These are phyloP conservation scores for Micromonas commoda DNA, from an alignment of 139 green algal genomes.

Conservation along the genomic window DNA sequence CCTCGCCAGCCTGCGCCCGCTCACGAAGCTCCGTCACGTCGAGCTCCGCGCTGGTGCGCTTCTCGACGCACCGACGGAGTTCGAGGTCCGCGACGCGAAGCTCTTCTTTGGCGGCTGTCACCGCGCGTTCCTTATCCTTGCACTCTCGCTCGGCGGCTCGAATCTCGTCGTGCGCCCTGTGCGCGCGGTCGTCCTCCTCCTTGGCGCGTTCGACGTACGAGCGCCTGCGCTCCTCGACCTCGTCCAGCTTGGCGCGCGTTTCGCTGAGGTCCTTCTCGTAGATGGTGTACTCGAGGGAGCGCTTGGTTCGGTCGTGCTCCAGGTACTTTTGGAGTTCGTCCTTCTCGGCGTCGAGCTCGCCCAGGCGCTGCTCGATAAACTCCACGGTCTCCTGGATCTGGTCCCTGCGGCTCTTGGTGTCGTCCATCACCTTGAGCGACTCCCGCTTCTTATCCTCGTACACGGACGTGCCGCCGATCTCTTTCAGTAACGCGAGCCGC, in stretches of 20 bases:
- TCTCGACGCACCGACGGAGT: constrained; percentile 40
- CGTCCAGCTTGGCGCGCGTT: constrained; percentile 46
- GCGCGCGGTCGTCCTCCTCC: constrained; percentile 23
- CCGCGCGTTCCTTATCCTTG: constrained; percentile 29
- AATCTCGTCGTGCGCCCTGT: constrained; percentile 31
- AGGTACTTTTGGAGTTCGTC: constrained; percentile 86
- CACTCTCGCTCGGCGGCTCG: constrained; percentile 55
- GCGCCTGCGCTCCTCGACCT: constrained; percentile 49
- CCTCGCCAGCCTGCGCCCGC: constrained; percentile 14
- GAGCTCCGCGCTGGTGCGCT: constrained; percentile 49
- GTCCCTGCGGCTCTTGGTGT: constrained; percentile 60
- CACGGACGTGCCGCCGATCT: constrained; percentile 90
- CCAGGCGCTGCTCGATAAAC: constrained; percentile 44
- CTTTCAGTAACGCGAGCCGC: constrained; percentile 94
- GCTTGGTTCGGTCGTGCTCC: constrained; percentile 64
- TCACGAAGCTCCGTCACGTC: constrained; percentile 68
- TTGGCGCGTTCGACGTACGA: constrained; percentile 25
- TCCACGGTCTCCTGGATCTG: constrained; percentile 75
- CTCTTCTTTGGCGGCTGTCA: constrained; percentile 23
- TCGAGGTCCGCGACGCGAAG: constrained; percentile 32
- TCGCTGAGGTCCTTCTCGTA: constrained; percentile 74
- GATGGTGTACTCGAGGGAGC: constrained; percentile 86
- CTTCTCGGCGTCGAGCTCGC: constrained; percentile 53
- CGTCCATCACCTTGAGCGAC: constrained; percentile 76
- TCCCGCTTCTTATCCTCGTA: constrained; percentile 87